Evolutionary conservation across 805 yeast species (phyloP), one percentile per base, ranked within the genome.

Genomic region (Myxozyma melibiosi): DNA sequence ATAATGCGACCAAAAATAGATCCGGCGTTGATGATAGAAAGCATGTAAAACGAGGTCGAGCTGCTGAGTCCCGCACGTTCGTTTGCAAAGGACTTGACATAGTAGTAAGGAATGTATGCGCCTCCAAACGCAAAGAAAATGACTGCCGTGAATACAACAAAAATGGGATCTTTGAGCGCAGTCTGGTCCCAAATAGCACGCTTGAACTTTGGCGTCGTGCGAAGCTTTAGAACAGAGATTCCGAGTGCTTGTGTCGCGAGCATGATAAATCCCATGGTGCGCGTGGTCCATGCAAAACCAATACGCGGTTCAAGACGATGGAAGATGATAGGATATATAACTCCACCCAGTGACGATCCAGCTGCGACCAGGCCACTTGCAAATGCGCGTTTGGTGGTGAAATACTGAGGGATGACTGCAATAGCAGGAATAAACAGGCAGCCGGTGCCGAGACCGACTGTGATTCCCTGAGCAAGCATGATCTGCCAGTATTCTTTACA

Each of bases 251-350:
- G 57, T 6, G 73, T 71, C 0, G 56, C 74, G 6, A 74, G 62
- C 51, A 76, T 70, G 20, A 80, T 68, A 60, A 82, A 76, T 0
- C 80, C 81, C 45, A 80, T 68, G 18, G 75, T 72, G 49, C 85
- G 72, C 43, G 78, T 72, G 2, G 82, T 76, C 85, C 85, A 82
- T 8, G 71, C 73, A 62, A 79, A 81, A 0, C 85, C 85, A 18
- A 80, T 73, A 16, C 68, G 65, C 5, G 67, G 62, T 49, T 77
- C 74, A 45, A 80, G 66, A 22, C 67, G 67, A 48, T 77, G 74
- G 24, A 80, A 72, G 72, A 78, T 72, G 41, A 78, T 68, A 7
- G 84, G 81, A 66, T 76, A 79, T n/a, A 77, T 54, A 53, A 78
- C 68, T 9, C 83, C 82, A 1, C 84, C 84, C 7, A 79, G 63